Conservation (phyloP, 1,284 basidiomycete genomes). For the Ceratobasidium papillatum region DNA sequence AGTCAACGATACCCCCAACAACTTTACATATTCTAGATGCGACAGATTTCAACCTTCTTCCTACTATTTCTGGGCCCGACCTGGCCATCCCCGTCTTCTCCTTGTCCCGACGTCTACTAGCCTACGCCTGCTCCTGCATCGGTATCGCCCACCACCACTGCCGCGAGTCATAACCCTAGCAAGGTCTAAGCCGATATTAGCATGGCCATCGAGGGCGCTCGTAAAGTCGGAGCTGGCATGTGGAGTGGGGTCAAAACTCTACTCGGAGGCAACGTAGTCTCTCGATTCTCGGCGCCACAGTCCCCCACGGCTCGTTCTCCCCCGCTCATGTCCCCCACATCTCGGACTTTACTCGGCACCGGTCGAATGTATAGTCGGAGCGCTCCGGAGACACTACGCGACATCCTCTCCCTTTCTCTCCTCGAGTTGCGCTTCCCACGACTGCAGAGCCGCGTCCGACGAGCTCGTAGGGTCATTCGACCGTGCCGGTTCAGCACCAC, state of each 20-base stretch:
- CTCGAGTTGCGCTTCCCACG: conserved; percentile 19
- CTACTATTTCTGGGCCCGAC: conserved; percentile 58
- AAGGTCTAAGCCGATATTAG: conserved; percentile 38
- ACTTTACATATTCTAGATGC: conserved; percentile 67
- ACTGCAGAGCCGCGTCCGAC: conserved; percentile 19
- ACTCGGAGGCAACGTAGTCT: not conserved
- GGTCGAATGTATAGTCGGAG: conserved; percentile 26
- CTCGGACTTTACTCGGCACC: not conserved
- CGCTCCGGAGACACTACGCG: conserved; percentile 43
- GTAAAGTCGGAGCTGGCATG: conserved; percentile 41
- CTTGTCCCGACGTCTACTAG: conserved; percentile 68
- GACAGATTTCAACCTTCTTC: conserved; percentile 61
- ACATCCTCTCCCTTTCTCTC: conserved; percentile 57
- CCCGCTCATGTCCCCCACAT: not conserved
- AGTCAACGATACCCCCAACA: conserved; percentile 68
- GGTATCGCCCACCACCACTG: conserved; percentile 45
- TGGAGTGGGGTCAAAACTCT: conserved; percentile 45
- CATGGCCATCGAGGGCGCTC: conserved; percentile 33
- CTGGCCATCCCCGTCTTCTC: conserved; percentile 58
- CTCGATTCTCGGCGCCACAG: not conserved
- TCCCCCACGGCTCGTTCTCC: not conserved
- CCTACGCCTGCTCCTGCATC: conserved; percentile 59
- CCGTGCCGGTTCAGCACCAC: conserved; percentile 64
- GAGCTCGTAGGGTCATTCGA: conserved; percentile 52
- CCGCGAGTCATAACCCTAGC: conserved; percentile 13